Percentiles rank a stretch among this genome's conserved stretches.
These are phyloP conservation scores for Aspergillus conjunctus DNA, from an alignment of 495 filamentous ascomycete genomes.

Conservation along the genomic window DNA sequence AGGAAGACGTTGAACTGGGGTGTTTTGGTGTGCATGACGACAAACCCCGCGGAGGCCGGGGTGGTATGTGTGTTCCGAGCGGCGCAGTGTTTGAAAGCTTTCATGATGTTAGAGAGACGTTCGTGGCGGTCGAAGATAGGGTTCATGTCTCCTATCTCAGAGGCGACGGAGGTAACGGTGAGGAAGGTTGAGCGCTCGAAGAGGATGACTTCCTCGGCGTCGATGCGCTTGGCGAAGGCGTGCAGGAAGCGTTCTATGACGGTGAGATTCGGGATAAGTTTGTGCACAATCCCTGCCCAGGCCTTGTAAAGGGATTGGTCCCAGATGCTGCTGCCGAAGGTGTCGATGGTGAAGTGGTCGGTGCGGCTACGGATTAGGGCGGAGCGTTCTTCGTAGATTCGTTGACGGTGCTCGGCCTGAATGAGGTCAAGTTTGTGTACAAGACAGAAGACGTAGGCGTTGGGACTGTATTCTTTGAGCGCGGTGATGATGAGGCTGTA, in stretches of 20 bases:
- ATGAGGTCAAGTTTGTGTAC: constrained; percentile 99
- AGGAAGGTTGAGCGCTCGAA: constrained; percentile 97
- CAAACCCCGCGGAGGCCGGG: constrained; percentile 58
- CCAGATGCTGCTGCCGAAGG: constrained; percentile 96
- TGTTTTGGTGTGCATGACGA: constrained; percentile 68
- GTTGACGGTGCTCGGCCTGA: constrained; percentile 70
- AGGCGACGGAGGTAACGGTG: constrained; percentile 83
- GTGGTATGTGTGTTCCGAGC: constrained; percentile 57
- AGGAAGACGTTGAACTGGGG: constrained; percentile 88
- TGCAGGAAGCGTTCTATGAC: constrained; percentile 83
- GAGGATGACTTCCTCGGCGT: constrained; percentile 90
- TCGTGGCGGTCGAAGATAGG: constrained; percentile 92
- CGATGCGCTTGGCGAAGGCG: constrained; percentile 75
- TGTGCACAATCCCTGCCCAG: constrained; percentile 96
- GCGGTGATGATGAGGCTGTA: constrained; percentile 86
- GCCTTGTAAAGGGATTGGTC: constrained; percentile 98
- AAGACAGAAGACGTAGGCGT: constrained; percentile 84
- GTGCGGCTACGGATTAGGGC: constrained; percentile 72
- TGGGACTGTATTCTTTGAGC: constrained; percentile 78
- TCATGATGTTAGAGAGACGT: constrained; percentile 93
- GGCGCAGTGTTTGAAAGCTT: constrained; percentile 89
- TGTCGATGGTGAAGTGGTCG: constrained; percentile 67
- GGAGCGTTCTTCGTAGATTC: constrained; percentile 78
- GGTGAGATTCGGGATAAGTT: constrained; percentile 88
- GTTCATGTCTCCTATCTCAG: constrained; percentile 70